Base-by-base conservation (phyloP, 495 filamentous ascomycete species). In the Aspergillus affinis region DNA sequence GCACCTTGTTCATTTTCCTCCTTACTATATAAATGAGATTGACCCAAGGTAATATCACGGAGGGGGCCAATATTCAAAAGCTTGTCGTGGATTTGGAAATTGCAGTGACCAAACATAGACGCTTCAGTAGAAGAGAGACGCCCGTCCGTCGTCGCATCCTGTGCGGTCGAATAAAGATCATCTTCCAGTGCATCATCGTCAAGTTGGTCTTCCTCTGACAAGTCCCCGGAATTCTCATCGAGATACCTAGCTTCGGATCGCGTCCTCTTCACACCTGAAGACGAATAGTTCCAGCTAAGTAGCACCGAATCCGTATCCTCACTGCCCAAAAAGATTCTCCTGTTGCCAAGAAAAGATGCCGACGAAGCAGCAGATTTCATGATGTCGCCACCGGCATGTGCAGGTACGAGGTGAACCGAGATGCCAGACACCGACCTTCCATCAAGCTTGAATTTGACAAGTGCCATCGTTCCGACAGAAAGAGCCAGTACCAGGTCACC, bases 351-450 rank as follows among this genome's bases (percentile, higher is more conserved):
- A 30, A 80, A 79, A 30, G 85, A 81, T 1, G 90, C 81, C 48
- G 88, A 90, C 4, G 90, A 87, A n/a, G 88, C 84, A 27, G 82
- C 76, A 32, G 84, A 83, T 26, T 80, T 80, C 59, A 95, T 72
- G 13, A 90, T 59, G 50, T 72, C 62, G 3, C 86, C 87, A 20
- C 88, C 89, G 1, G 81, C 68, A 46, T 89, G 83, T 48, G 73
- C 63, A 17, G 80, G 70, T 36, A 97, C 72, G 17, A 83, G 72
- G 51, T 83, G 84, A 50, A 98, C 70, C 6, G 82, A 83, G 30
- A 97, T 78, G 6, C 92, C 92, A 44, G 92, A 96, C 23, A 99
- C 91, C 9, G 91, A 94, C 48, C 93, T 83, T n/a, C 94, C 94
- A 70, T 96, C 92, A 52, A 97, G 83, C 58, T 84, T 87, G 75